Evolutionary conservation across 2,329 filamentous ascomycete species (phyloP).

Genomic region (Emergomyces pasteurianus): DNA sequence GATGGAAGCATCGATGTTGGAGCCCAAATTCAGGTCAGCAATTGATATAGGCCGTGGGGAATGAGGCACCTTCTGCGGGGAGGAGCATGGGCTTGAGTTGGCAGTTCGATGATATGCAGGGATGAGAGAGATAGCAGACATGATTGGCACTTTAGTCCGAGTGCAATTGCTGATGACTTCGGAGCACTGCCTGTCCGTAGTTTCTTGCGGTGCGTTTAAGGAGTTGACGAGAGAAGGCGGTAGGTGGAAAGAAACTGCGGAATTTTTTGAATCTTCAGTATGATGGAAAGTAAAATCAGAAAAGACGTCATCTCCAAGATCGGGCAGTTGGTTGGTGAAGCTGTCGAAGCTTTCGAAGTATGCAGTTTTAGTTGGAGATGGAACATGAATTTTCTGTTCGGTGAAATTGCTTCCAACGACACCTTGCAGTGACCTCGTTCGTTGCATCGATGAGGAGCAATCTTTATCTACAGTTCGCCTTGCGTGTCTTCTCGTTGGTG

Average conservation of each 20-base stretch:
- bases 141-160: constrained; percentile 21
- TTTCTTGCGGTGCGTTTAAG: constrained; percentile 43
- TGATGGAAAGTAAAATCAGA: constrained; percentile 9
- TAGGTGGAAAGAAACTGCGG: constrained; percentile 12
- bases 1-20: constrained; percentile 49
- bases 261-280: constrained; percentile 12
- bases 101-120: constrained; percentile 11
- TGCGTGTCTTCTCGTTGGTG: constrained; percentile 24
- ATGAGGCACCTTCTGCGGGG: constrained; percentile 24
- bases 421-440: constrained; percentile 37
- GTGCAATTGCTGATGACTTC: not conserved
- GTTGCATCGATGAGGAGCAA: constrained; percentile 31
- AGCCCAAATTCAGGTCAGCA: constrained; percentile 39
- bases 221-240: constrained; percentile 37
- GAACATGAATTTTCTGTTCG: constrained; percentile 33
- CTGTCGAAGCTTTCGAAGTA: constrained; percentile 38
- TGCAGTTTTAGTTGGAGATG: constrained; percentile 46
- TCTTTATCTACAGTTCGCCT: constrained; percentile 23
- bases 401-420: constrained; percentile 20
- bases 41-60: constrained; percentile 35
- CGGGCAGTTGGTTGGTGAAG: constrained; percentile 40
- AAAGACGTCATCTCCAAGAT: constrained; percentile 9
- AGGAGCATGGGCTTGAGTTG: constrained; percentile 11
- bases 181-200: constrained; percentile 29
- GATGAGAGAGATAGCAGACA: constrained; percentile 17